Percentiles rank a stretch among this genome's conserved stretches.
Conservation (phyloP, 2,329 filamentous ascomycete genomes). For the Gnomoniopsis sp. region DNA sequence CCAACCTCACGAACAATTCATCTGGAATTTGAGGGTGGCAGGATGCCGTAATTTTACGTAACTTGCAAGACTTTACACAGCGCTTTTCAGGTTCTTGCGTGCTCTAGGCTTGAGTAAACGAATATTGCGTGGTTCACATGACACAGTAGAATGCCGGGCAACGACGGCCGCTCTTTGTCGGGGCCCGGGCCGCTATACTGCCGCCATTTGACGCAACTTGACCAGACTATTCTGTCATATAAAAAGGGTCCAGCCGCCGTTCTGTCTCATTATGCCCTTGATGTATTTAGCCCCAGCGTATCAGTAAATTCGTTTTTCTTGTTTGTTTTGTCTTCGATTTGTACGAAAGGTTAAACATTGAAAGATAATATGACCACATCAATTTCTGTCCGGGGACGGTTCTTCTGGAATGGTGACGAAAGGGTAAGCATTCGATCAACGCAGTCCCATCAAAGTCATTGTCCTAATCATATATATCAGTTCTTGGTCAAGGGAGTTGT, state of each 20-base stretch:
- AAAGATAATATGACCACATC: background rate
- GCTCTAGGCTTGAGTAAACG: background rate
- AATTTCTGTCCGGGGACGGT: slow-evolving; percentile 25
- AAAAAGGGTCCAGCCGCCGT: no score
- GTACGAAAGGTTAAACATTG: background rate
- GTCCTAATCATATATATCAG: background rate
- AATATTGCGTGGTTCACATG: background rate
- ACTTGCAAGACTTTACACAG: background rate
- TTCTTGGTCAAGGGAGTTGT: slow-evolving; percentile 19
- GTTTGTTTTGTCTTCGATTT: background rate
- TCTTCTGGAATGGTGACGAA: slow-evolving; percentile 22
- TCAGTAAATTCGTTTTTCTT: background rate
- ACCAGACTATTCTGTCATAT: no score
- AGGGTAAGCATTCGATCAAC: slow-evolving; percentile 1
- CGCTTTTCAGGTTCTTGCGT: slow-evolving; percentile 9
- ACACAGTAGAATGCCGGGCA: background rate
- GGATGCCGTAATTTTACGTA: slow-evolving; percentile 14
- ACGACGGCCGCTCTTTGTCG: no score
- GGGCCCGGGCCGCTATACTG: background rate
- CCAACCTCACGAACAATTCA: background rate
- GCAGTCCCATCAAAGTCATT: no score
- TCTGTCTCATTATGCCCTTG: no score
- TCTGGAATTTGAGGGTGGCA: background rate
- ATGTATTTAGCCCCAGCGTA: background rate
- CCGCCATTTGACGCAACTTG: no score